phyloP scores from a whole-genome alignment of 2,329 filamentous ascomycete genomes.

The Cladosporium sp. region DNA sequence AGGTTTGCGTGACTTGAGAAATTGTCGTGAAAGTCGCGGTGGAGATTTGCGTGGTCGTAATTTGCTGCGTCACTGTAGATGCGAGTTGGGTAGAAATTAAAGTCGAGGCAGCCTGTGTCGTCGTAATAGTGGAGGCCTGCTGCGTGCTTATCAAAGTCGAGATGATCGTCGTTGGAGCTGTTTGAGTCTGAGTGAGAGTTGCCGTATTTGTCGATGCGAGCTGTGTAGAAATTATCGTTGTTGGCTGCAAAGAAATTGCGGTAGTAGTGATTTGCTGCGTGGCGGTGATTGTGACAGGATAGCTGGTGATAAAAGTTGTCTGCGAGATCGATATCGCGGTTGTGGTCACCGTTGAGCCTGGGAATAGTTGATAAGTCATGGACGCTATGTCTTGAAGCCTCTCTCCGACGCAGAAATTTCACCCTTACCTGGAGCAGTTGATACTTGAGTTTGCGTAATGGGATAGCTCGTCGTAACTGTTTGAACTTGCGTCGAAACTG shows the following conservation, averaged over 20 bases:
- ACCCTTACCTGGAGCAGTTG: conserved; percentile 5
- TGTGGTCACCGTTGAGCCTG: conserved; percentile 9
- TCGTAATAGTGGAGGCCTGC: not conserved
- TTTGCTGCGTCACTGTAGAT: conserved; percentile 3
- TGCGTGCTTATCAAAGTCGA: not conserved
- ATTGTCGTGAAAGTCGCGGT: conserved; percentile 13
- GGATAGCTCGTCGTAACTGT: conserved; percentile 7
- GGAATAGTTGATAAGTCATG: not conserved
- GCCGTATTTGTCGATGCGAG: conserved; percentile 2
- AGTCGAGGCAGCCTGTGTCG: conserved; percentile 4
- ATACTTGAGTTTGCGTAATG: not conserved
- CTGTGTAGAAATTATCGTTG: conserved; percentile 3
- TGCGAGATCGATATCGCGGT: not conserved
- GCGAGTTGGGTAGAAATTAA: conserved; percentile 2
- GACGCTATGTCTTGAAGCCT: not conserved
- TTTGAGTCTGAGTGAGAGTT: not conserved
- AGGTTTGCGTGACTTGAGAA: conserved; percentile 6
- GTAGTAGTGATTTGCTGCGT: not conserved
- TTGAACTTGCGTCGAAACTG: conserved; percentile 4
- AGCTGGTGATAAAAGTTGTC: conserved; percentile 12
- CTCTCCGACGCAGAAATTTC: not conserved
- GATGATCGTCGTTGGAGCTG: not conserved
- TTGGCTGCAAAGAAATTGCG: not conserved
- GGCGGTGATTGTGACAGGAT: conserved; percentile 2
- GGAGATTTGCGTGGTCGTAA: not conserved